These are phyloP conservation scores for Nadsonia fulvescens DNA, from an alignment of 805 yeast genomes.

Conservation along the genomic window DNA sequence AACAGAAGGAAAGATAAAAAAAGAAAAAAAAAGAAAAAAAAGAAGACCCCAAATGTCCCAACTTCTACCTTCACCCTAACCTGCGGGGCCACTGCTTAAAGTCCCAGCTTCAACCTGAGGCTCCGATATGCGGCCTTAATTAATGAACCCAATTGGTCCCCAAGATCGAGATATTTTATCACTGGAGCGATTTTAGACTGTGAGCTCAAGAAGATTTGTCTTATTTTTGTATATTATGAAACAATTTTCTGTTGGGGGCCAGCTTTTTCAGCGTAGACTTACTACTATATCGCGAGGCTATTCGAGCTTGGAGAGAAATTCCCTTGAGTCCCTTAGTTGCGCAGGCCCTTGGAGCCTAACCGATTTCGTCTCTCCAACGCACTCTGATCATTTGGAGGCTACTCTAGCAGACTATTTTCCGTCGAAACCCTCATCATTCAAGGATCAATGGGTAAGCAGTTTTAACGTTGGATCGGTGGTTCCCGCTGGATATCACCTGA, in stretches of 20 bases:
- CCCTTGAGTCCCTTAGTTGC: too few species aligned
- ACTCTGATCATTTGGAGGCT: conserved; percentile 14
- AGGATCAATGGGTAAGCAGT: too few species aligned
- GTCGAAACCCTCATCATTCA: too few species aligned
- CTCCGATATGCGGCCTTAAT: too few species aligned
- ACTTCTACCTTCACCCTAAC: too few species aligned
- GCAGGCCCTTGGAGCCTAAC: conserved; percentile 14
- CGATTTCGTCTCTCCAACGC: conserved; percentile 15
- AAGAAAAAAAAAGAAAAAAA: too few species aligned
- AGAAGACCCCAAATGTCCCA: conserved; percentile 1
- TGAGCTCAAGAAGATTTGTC: too few species aligned
- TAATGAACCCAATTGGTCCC: too few species aligned
- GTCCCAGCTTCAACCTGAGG: too few species aligned
- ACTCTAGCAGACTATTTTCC: conserved; percentile 15
- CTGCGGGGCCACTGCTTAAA: too few species aligned
- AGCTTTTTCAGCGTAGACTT: background rate
- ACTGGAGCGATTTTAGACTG: conserved; percentile 3
- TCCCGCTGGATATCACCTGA: conserved; percentile 41
- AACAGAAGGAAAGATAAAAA: conserved; percentile 1
- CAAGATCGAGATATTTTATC: conserved; percentile 5
- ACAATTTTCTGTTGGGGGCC: conserved; percentile 1
- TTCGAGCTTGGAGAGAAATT: too few species aligned
- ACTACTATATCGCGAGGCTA: background rate
- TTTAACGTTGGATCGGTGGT: conserved; percentile 9
- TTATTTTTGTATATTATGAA: too few species aligned